Conservation (phyloP, 73 alveolate species). For the Paramecium primaurelia region DNA sequence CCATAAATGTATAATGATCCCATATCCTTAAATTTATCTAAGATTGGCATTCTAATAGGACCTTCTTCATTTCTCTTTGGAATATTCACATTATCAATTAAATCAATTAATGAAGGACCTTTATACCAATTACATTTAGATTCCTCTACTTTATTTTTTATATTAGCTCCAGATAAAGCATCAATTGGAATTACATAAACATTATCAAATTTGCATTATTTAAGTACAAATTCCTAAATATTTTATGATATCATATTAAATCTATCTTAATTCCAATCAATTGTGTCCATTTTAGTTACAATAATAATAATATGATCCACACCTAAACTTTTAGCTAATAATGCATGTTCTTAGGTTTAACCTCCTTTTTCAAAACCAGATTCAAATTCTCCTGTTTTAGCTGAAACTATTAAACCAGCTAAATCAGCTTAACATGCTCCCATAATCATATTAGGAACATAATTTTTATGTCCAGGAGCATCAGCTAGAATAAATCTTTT, state of each 20-base stretch:
- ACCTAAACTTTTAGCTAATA: constrained; percentile 96
- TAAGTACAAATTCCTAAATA: constrained; percentile 38
- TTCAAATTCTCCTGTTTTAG: constrained; percentile 99
- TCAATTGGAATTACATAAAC: constrained; percentile 86
- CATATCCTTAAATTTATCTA: constrained; percentile 64
- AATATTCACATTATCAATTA: constrained; percentile 86
- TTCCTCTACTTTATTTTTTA: constrained; percentile 73
- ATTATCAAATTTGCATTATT: constrained; percentile 20
- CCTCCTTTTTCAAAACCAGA: constrained; percentile 99
- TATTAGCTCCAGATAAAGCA: constrained; percentile 96
- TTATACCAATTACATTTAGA: constrained; percentile 91
- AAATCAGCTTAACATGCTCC: constrained; percentile 99
- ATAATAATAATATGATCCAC: constrained; percentile 91
- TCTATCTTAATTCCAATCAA: constrained; percentile 96
- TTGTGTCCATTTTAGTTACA: constrained; percentile 99
- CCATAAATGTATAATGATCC: constrained; percentile 59
- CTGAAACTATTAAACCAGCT: constrained; percentile 92
- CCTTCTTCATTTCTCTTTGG: constrained; percentile 96
- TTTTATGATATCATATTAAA: constrained; percentile 54
- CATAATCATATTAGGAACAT: constrained; percentile 98
- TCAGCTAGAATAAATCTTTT: constrained; percentile 91
- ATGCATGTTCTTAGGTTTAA: constrained; percentile 98
- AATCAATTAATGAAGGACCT: constrained; percentile 95
- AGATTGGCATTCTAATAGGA: constrained; percentile 83
- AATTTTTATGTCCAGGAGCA: constrained; percentile 99